A percentile compares a stretch with the other conserved stretches of the same genome.
Evolutionary conservation across 176 grass and related monocot genomes (phyloP).

Genomic region (Lolium perenne): DNA sequence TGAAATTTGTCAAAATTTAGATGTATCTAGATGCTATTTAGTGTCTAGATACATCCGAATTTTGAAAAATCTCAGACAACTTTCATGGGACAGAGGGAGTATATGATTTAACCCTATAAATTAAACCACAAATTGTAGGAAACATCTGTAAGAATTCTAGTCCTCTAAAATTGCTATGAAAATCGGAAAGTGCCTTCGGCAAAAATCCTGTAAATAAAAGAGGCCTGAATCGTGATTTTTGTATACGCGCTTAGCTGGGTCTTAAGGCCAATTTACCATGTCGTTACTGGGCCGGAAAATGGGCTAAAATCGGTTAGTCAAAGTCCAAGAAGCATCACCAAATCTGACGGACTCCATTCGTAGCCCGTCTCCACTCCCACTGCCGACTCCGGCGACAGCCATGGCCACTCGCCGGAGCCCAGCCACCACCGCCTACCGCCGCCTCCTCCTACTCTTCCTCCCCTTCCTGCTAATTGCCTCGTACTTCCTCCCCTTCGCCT

Average conservation of each 20-base stretch:
- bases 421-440: neutral
- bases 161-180: too few species aligned
- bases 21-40: too few species aligned
- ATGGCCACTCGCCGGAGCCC: conserved; percentile 59
- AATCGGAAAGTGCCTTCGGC: too few species aligned
- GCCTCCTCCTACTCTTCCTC: neutral
- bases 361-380: conserved; percentile 1
- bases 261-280: neutral
- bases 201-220: too few species aligned
- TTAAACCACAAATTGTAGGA: too few species aligned
- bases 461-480: conserved; percentile 43
- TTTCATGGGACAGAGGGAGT: too few species aligned
- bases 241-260: neutral
- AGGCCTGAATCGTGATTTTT: too few species aligned
- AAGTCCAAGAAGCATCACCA: conserved; percentile 38
- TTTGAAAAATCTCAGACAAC: too few species aligned
- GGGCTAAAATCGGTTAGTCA: neutral
- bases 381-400: conserved; percentile 47
- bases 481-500: conserved; percentile 27
- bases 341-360: conserved; percentile 35
- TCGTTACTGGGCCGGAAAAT: neutral
- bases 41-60: too few species aligned
- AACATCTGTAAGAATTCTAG: too few species aligned
- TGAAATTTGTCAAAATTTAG: too few species aligned
- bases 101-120: too few species aligned